These are phyloP conservation scores for Avena atlantica DNA, from an alignment of 176 grass and related monocot species.

Conservation along the genomic window DNA sequence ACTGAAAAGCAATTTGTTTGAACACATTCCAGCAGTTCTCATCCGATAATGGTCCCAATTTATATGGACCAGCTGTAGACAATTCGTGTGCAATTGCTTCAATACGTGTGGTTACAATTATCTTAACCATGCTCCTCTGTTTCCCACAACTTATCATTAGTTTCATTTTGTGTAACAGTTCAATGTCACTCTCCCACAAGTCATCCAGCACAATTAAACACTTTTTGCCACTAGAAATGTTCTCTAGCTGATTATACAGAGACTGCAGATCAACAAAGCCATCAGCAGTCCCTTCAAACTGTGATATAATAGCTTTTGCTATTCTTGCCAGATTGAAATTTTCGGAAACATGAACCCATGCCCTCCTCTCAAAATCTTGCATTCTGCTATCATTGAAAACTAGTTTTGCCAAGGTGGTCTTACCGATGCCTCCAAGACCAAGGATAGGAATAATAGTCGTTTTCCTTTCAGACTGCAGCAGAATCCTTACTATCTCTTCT, in stretches of 20 bases:
- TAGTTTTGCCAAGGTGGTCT: background rate
- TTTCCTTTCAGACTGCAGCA: background rate
- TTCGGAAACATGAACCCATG: slow-evolving; percentile 21
- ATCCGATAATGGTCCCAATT: slow-evolving; percentile 18
- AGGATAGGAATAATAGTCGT: background rate
- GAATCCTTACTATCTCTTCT: slow-evolving; percentile 13
- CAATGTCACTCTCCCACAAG: slow-evolving; percentile 33
- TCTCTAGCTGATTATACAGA: slow-evolving; percentile 10
- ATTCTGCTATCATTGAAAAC: slow-evolving; percentile 18
- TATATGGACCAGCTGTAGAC: background rate
- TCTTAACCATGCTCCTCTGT: slow-evolving; percentile 13
- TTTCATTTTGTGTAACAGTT: slow-evolving; percentile 14
- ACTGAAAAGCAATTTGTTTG: slow-evolving; percentile 11
- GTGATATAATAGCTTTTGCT: slow-evolving; percentile 16
- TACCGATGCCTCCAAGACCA: slow-evolving; percentile 5
- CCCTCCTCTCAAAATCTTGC: slow-evolving; percentile 26
- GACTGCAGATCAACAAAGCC: background rate
- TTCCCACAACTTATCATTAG: background rate
- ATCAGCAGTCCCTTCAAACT: slow-evolving; percentile 9
- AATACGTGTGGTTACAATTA: slow-evolving; percentile 22
- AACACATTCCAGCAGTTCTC: slow-evolving; percentile 8
- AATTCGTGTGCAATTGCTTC: slow-evolving; percentile 20
- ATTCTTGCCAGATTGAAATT: slow-evolving; percentile 13
- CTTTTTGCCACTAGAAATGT: background rate
- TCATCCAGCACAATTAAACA: slow-evolving; percentile 30